Conservation (phyloP, 176 grass and related monocot genomes). For the Juncus inflexus region DNA sequence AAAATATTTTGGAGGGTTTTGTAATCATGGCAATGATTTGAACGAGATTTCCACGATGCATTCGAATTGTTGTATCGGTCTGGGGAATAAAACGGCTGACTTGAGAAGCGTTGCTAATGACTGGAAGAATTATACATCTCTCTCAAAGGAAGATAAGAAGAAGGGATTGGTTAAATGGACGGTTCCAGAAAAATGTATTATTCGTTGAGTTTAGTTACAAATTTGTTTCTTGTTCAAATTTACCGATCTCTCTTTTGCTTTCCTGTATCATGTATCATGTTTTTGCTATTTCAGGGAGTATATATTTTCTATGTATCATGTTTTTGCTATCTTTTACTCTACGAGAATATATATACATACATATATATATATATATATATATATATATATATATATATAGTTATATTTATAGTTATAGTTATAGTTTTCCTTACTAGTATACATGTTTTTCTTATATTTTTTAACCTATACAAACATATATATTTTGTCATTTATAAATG, state of each 20-base stretch:
- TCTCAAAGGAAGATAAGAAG: slow-evolving; percentile 31
- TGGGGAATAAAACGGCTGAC: slow-evolving; percentile 57
- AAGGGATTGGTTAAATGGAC: slow-evolving; percentile 56
- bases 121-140: slow-evolving; percentile 65
- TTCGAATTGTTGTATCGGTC: slow-evolving; percentile 76
- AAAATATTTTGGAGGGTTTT: slow-evolving; percentile 58
- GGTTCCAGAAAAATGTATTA: slow-evolving; percentile 61
- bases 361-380: too few species aligned
- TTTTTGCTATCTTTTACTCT: too few species aligned
- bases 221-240: slow-evolving; percentile 6
- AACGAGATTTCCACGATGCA: slow-evolving; percentile 86
- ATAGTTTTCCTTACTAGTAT: background rate
- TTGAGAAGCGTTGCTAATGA: slow-evolving; percentile 44
- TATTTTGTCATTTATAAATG: too few species aligned
- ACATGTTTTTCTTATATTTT: background rate
- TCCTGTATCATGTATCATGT: too few species aligned
- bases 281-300: too few species aligned
- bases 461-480: too few species aligned
- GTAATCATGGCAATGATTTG: slow-evolving; percentile 70
- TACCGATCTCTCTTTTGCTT: background rate
- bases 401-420: too few species aligned
- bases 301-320: background rate
- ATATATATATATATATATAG: too few species aligned
- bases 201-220: slow-evolving; percentile 5
- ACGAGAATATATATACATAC: too few species aligned